A percentile compares a stretch with the other conserved stretches of the same genome.
Conservation (phyloP, 805 yeast genomes). For the Candida methanosorbosa region DNA sequence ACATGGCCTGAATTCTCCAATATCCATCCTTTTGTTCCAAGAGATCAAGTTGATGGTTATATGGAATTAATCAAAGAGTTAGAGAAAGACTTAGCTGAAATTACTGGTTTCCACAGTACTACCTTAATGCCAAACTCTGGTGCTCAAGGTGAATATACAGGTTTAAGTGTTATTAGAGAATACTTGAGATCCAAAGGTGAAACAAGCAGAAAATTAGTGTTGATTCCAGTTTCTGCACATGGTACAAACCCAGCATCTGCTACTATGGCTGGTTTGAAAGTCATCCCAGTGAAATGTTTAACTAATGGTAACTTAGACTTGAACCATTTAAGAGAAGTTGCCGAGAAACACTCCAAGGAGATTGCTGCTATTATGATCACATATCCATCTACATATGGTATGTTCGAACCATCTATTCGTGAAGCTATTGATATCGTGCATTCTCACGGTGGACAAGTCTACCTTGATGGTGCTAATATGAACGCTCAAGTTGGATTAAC, state of each 20-base stretch:
- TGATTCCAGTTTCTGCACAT: conserved; percentile 96
- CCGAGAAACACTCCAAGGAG: conserved; percentile 54
- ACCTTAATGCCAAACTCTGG: conserved; percentile 97
- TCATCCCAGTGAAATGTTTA: conserved; percentile 84
- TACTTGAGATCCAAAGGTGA: conserved; percentile 69
- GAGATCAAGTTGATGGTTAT: conserved; percentile 85
- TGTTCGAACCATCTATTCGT: conserved; percentile 87
- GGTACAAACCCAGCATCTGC: conserved; percentile 99
- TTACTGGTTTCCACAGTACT: conserved; percentile 88
- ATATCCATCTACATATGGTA: conserved; percentile 94
- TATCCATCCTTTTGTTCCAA: conserved; percentile 90
- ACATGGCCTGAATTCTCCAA: conserved; percentile 90
- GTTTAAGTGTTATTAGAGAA: conserved; percentile 75
- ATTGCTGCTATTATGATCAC: conserved; percentile 95
- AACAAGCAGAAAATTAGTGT: conserved; percentile 69
- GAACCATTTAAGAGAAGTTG: conserved; percentile 64
- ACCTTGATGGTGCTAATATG: conserved; percentile 98
- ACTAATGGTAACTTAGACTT: conserved; percentile 81
- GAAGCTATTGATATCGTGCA: conserved; percentile 84
- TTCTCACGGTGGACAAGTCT: conserved; percentile 85
- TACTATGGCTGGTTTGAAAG: conserved; percentile 92
- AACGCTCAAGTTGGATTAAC: conserved; percentile 98
- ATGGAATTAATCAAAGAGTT: conserved; percentile 64
- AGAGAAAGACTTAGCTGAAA: conserved; percentile 77
- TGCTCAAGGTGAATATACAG: conserved; percentile 97